Conservation (phyloP, 129 eudicot genomes). For the Oenanthe sinensis region DNA sequence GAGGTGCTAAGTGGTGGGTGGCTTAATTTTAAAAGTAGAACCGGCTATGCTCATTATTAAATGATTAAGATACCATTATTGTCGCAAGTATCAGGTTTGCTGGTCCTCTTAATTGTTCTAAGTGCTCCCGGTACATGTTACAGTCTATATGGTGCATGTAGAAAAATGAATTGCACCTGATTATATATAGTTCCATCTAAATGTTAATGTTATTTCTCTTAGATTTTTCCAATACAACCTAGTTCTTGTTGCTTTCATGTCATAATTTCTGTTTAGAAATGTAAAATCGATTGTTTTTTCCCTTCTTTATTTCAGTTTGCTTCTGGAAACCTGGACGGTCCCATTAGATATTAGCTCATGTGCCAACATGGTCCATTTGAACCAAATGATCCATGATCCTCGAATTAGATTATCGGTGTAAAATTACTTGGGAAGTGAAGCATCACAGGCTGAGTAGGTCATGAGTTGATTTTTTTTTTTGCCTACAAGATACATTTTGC, state of each 20-base stretch:
- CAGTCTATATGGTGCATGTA: neutral
- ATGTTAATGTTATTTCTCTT: neutral
- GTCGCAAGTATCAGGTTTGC: no score
- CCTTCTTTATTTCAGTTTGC: conserved; percentile 53
- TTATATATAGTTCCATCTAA: neutral
- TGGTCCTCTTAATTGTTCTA: neutral
- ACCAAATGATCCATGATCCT: conserved; percentile 7
- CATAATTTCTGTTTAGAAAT: neutral
- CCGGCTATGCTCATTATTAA: neutral
- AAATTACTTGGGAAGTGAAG: neutral
- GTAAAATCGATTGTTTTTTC: neutral
- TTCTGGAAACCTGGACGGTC: conserved; percentile 93
- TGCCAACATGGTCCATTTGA: neutral
- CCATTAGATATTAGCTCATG: conserved; percentile 52
- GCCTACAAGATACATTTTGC: neutral
- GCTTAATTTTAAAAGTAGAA: no score
- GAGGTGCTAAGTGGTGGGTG: no score
- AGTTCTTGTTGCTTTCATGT: neutral
- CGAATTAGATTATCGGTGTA: neutral
- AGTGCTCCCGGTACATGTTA: neutral
- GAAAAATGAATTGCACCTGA: neutral
- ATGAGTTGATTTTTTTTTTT: no score
- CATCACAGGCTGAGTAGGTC: neutral
- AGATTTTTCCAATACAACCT: neutral
- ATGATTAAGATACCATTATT: neutral